Evolutionary conservation across 164 flowering plant species (phyloP), one percentile per base, ranked within the genome.

Genomic region (Brasenia schreberi): DNA sequence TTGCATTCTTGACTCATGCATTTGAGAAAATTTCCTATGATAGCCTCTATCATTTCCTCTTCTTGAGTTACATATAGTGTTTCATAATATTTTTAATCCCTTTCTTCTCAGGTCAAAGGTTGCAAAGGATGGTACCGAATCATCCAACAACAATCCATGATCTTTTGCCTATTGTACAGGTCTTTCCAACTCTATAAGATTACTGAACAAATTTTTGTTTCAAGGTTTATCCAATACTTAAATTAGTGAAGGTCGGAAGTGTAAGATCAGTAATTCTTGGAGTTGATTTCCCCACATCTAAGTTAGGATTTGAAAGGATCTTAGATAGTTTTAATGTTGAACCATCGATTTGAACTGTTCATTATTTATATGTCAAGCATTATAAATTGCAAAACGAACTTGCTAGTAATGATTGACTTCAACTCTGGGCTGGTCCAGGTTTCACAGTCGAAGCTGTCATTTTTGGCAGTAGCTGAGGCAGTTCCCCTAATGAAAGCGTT

Each of bases 101-200:
- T 59, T 66, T 9, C 62, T 59, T 66, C 18, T 33, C 58, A 91
- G 98, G 96, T 80, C 98, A 94, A 67, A 81, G 98, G 66, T 77
- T 94, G 74, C 95, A 94, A 79, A 88, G 80, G 77, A 89, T 94
- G 98, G 72, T 70, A 62, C 66, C 91, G 68, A 85, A 91, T 69
- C 88, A 89, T 75, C 95, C 98, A 6, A 61, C 68, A 52, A 79
- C 79, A 73, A 58, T 89, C 65, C 71, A 60, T 66, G 70, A 68
- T 72, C 78, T 90, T 69, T 65, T 86, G 73, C 89, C 86, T 71
- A 62, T 72, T 63, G 98, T 94, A n/a, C n/a, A 75, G 33, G 69
- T 18, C n/a, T 61, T 5, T 43, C 42, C 18, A 43, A 61, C 42
- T 60, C 62, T n/a, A 18, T 7, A 60, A 60, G 56, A 49, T 49